phyloP scores from a whole-genome alignment of 306 rosid species.

The Mucuna pruriens region DNA sequence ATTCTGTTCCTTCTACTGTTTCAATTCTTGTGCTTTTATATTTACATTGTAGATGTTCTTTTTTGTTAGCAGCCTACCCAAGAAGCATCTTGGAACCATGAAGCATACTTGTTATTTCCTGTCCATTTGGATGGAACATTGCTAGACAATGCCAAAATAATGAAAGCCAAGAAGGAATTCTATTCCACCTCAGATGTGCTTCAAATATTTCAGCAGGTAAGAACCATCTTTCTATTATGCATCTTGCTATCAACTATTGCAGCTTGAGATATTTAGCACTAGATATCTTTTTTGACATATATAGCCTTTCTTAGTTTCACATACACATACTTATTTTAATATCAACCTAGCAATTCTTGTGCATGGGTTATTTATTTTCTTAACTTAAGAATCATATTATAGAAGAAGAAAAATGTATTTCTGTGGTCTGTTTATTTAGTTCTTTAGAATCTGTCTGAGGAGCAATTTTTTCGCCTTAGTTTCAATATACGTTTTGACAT shows the following conservation, averaged over 20 bases:
- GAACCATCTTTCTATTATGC: constrained; percentile 13
- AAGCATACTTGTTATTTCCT: constrained; percentile 94
- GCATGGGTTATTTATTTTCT: neutral
- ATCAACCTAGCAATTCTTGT: constrained; percentile 25
- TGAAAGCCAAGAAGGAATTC: constrained; percentile 83
- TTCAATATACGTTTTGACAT: constrained; percentile 20
- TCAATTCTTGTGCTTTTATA: constrained; percentile 27
- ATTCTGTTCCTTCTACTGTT: constrained; percentile 7
- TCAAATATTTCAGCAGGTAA: constrained; percentile 89
- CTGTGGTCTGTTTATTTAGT: constrained; percentile 34
- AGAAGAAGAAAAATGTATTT: constrained; percentile 22
- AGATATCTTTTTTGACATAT: neutral
- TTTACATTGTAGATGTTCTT: constrained; percentile 28
- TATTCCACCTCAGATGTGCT: constrained; percentile 90
- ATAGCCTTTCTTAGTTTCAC: constrained; percentile 20
- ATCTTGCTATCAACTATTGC: constrained; percentile 4
- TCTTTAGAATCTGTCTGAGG: constrained; percentile 21
- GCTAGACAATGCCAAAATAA: constrained; percentile 82
- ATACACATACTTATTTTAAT: neutral
- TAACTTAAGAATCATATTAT: constrained; percentile 22
- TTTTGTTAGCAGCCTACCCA: constrained; percentile 70
- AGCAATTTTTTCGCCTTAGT: neutral
- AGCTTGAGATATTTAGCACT: constrained; percentile 8
- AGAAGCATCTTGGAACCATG: constrained; percentile 91
- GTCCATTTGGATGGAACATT: constrained; percentile 98